Evolutionary conservation across 345 rosid genomes (phyloP).

Genomic region (Orychophragmus violaceus): DNA sequence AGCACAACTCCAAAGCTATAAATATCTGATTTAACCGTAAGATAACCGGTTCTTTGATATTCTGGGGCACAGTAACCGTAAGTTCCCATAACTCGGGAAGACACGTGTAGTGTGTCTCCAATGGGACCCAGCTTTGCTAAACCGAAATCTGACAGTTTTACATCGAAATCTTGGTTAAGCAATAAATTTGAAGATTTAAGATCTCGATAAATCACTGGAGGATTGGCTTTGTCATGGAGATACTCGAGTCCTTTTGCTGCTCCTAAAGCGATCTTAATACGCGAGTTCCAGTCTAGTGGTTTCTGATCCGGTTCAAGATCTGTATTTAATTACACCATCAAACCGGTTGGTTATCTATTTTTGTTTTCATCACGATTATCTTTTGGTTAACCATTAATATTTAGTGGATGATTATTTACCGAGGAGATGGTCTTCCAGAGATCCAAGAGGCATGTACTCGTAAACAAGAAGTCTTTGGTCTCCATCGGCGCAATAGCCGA

Average conservation of each 20-base stretch:
- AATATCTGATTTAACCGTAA: conserved; percentile 75
- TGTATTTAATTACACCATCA: conserved; percentile 17
- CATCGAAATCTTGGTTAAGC: conserved; percentile 40
- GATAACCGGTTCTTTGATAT: conserved; percentile 72
- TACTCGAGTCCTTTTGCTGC: conserved; percentile 79
- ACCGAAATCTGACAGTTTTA: conserved; percentile 79
- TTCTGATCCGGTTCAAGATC: conserved; percentile 45
- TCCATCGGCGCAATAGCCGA: conserved; percentile 87
- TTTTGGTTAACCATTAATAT: neutral
- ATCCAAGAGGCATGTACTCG: conserved; percentile 87
- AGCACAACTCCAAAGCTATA: conserved; percentile 88
- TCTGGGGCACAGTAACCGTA: conserved; percentile 94
- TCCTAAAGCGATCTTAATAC: conserved; percentile 75
- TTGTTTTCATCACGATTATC: neutral
- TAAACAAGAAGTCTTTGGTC: conserved; percentile 92
- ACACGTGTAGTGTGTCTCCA: conserved; percentile 61
- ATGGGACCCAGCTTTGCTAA: conserved; percentile 72
- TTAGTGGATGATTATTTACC: conserved; percentile 41
- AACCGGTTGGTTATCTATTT: neutral
- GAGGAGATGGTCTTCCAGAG: conserved; percentile 74
- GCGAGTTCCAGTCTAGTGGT: conserved; percentile 61
- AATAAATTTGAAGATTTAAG: conserved; percentile 79
- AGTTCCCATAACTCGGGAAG: conserved; percentile 91
- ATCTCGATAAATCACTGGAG: conserved; percentile 79
- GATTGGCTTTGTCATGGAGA: conserved; percentile 66